Percentiles rank a stretch among this genome's conserved stretches.
phyloP scores from a whole-genome alignment of 768 basidiomycete genomes.

The Amylocystis lapponica region DNA sequence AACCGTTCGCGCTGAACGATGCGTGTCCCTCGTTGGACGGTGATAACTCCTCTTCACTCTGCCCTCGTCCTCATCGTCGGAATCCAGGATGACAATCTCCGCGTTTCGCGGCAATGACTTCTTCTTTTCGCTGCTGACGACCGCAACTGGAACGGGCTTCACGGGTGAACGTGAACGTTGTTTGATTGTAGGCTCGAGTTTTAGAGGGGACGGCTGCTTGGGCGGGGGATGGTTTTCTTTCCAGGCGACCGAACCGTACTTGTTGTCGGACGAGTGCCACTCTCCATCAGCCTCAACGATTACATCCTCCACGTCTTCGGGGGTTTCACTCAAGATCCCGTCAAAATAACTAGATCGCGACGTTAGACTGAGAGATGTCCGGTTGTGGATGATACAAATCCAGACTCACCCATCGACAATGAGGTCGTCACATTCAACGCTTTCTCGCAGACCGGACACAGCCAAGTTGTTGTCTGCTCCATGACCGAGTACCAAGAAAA shows the following conservation, averaged over 20 bases:
- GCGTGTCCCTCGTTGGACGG: slow-evolving; percentile 39
- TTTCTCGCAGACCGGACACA: slow-evolving; percentile 91
- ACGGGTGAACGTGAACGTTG: slow-evolving; percentile 16
- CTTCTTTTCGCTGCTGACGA: slow-evolving; percentile 35
- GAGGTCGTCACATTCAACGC: slow-evolving; percentile 73
- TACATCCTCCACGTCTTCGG: slow-evolving; percentile 85
- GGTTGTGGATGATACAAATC: background rate
- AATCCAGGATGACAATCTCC: slow-evolving; percentile 64
- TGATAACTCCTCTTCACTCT: slow-evolving; percentile 74
- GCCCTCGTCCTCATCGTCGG: slow-evolving; percentile 68
- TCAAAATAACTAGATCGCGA: slow-evolving; percentile 67
- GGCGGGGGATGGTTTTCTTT: slow-evolving; percentile 41
- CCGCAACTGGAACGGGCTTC: slow-evolving; percentile 17
- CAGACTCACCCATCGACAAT: slow-evolving; percentile 84
- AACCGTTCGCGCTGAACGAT: slow-evolving; percentile 4
- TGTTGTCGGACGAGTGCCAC: slow-evolving; percentile 92
- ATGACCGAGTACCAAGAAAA: slow-evolving; percentile 91
- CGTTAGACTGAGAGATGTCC: slow-evolving; percentile 3
- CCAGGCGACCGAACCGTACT: slow-evolving; percentile 74
- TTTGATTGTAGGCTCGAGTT: no score
- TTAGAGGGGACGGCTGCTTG: slow-evolving; percentile 8
- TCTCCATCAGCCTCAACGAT: slow-evolving; percentile 91
- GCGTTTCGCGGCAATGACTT: slow-evolving; percentile 43
- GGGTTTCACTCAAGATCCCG: slow-evolving; percentile 70
- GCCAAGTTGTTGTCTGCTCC: slow-evolving; percentile 94